Evolutionary conservation across 805 yeast species (phyloP).

Genomic region (Saccharomycopsis guyanensis): DNA sequence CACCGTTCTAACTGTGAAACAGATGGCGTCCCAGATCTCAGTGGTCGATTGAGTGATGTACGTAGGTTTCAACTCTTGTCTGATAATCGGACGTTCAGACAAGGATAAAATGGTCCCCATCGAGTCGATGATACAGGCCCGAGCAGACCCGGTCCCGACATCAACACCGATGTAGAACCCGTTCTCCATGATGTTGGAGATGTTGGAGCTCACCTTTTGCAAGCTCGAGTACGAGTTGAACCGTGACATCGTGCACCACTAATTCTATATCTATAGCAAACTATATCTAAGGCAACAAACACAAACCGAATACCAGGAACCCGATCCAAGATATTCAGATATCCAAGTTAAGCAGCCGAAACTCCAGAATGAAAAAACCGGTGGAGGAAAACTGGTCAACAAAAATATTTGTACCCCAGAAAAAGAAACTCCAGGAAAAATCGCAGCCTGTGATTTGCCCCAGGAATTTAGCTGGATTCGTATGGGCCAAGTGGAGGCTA

Average conservation of each 20-base stretch:
- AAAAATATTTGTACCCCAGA: too few relatives aligned
- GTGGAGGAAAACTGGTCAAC: too few relatives aligned
- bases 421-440: too few relatives aligned
- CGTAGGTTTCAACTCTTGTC: conserved; percentile 67
- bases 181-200: conserved; percentile 16
- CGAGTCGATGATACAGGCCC: conserved; percentile 86
- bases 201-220: conserved; percentile 13
- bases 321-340: too few relatives aligned
- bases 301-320: too few relatives aligned
- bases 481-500: too few relatives aligned
- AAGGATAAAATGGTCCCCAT: conserved; percentile 74
- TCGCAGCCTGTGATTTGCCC: too few relatives aligned
- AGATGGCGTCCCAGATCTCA: conserved; percentile 87
- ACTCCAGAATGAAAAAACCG: too few relatives aligned
- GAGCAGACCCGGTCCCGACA: conserved; percentile 96
- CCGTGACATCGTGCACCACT: too few relatives aligned
- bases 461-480: too few relatives aligned
- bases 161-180: conserved; percentile 70
- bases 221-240: conserved; percentile 14
- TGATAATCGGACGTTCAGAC: conserved; percentile 68
- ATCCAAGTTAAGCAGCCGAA: too few relatives aligned
- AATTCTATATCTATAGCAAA: background rate
- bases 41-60: conserved; percentile 80
- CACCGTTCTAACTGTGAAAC: conserved; percentile 72
- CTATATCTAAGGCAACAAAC: background rate